Evolutionary conservation across 305 asterid species (phyloP).

Genomic region (Fraxinus greggii): DNA sequence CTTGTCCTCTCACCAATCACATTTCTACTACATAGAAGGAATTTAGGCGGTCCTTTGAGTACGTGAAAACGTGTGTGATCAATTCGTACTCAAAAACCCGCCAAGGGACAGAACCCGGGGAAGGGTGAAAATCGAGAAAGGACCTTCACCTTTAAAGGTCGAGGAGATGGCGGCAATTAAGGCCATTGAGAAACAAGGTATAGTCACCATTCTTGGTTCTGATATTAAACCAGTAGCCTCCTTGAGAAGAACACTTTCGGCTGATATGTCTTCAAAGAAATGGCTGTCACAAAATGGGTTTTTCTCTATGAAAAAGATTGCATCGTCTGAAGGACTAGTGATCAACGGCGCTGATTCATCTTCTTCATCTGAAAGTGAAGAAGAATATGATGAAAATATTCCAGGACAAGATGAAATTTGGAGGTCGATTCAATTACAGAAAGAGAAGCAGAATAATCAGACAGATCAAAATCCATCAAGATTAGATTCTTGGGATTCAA

Average conservation of each 20-base stretch:
- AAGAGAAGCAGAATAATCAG: background rate
- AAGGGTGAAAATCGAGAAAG: conserved; percentile 20
- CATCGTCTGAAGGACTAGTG: conserved; percentile 13
- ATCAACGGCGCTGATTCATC: background rate
- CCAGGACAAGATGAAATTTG: conserved; percentile 33
- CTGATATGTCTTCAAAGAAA: conserved; percentile 68
- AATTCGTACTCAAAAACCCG: background rate
- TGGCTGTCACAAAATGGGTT: conserved; percentile 58
- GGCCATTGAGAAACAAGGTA: conserved; percentile 36
- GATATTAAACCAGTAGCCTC: conserved; percentile 35
- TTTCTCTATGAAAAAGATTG: conserved; percentile 36
- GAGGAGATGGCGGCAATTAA: conserved; percentile 10
- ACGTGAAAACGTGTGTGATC: background rate
- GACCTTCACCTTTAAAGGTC: conserved; percentile 21
- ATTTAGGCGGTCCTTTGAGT: background rate
- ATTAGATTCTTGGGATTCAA: conserved; percentile 43
- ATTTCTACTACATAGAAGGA: background rate
- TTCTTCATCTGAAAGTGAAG: conserved; percentile 24
- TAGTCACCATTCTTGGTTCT: conserved; percentile 53
- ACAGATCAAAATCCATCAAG: background rate
- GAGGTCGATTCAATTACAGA: conserved; percentile 31
- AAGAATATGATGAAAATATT: conserved; percentile 3
- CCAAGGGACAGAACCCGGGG: background rate
- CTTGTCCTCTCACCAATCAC: background rate
- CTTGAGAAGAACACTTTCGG: conserved; percentile 58